Base-by-base conservation (phyloP, 192 early-diverging fungal genomes). In the Helicostylum pulchrum region DNA sequence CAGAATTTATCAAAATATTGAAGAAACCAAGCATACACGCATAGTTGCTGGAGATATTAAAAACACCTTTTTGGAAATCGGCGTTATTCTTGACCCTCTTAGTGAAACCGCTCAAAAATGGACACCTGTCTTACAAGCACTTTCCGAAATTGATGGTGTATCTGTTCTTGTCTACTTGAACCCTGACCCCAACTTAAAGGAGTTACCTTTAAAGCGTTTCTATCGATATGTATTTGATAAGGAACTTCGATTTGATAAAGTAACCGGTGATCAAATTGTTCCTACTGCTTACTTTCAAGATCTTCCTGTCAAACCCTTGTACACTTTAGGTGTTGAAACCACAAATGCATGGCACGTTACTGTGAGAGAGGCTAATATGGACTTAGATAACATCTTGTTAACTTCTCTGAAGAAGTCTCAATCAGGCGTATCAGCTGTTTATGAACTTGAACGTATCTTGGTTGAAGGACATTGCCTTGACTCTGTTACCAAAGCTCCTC, bases 391-490 rank as follows among this genome's bases (percentile, higher is more conserved):
- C 65, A 85, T 99, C 50, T 80, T 83, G 11, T 74, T 97, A 12
- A 67, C 82, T 2, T 78, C 74, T 3, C 53, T 88, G 10, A 77
- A 77, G 15, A 61, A 64, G 17, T 52, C 63, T 7, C 60, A 59
- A 11, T 65, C 68, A 1, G 84, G 83, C 14, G 87, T 95, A 1
- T 80, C 86, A 7, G 90, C 94, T 0, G 77, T 81, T 4, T 97
- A 94, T 75, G 80, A 83, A 59, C 78, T 99, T 2, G 81, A 84
- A 48, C 82, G 92, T 36, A 90, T 99, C 39, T 78, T 99, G 32
- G 83, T 97, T 5, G 95, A 99, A 76, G 90, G 97, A 0, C 95
- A 97, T 64, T 85, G 90, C 15, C 78, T 86, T 11, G 95, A 99
- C 49, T 69, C 78, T 1, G 75, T 74, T 17, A 77, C 67, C 11